These are phyloP conservation scores for Phanerodontia chrysosporium DNA, from an alignment of 768 basidiomycete genomes.

Conservation along the genomic window DNA sequence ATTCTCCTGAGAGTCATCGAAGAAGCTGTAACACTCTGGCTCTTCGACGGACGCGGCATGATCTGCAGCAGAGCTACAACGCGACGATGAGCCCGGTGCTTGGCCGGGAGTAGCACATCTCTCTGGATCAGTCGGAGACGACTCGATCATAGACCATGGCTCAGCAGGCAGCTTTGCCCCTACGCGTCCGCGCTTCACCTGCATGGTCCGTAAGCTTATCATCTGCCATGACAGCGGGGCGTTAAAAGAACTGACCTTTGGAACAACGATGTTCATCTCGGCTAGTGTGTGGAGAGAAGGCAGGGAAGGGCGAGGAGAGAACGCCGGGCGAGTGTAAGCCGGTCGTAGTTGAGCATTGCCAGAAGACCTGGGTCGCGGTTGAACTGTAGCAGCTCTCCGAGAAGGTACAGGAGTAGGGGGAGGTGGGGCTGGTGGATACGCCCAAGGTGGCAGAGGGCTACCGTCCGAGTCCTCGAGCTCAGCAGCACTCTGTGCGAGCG, in stretches of 20 bases:
- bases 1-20: not conserved
- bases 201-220: not conserved
- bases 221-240: not conserved
- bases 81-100: no score
- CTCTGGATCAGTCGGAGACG: not conserved
- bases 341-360: constrained; percentile 33
- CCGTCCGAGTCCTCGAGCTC: not conserved
- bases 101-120: not conserved
- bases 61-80: not conserved
- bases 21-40: not conserved
- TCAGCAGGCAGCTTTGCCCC: constrained; percentile 13
- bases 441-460: not conserved
- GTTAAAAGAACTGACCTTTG: constrained; percentile 31
- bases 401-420: constrained; percentile 16
- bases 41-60: not conserved
- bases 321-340: constrained; percentile 39
- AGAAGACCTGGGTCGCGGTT: constrained; percentile 29
- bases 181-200: constrained; percentile 15
- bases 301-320: constrained; percentile 36
- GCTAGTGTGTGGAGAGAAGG: constrained; percentile 38
- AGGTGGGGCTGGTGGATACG: constrained; percentile 12
- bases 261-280: constrained; percentile 30
- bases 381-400: constrained; percentile 8
- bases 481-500: constrained; percentile 12
- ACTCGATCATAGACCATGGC: constrained; percentile 6